Conservation (phyloP, 2,329 filamentous ascomycete species). For the Fusarium devonianum region DNA sequence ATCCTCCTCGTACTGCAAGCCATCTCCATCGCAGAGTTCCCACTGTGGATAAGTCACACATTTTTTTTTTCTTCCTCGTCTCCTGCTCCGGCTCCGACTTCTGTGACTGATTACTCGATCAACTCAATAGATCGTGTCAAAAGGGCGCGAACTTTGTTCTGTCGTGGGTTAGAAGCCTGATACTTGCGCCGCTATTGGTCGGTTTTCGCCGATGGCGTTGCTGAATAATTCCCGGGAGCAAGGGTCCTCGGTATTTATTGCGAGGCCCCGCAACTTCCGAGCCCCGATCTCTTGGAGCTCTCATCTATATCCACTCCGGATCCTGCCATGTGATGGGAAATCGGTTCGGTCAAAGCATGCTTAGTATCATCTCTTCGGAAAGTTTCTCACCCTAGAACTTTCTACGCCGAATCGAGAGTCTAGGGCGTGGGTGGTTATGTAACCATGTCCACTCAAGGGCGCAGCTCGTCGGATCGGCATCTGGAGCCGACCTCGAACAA, state of each 20-base stretch:
- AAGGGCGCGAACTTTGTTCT: constrained; percentile 7
- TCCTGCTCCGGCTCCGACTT: too few relatives aligned
- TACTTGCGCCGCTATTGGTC: constrained; percentile 16
- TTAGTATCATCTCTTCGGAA: not conserved
- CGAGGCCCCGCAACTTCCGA: constrained; percentile 11
- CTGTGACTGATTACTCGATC: constrained; percentile 10
- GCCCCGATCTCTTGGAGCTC: not conserved
- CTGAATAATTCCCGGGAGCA: constrained; percentile 4
- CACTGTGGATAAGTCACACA: constrained; percentile 13
- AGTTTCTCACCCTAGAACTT: not conserved
- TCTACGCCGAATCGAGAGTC: not conserved
- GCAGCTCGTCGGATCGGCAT: not conserved
- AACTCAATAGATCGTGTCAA: constrained; percentile 14
- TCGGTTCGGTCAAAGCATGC: not conserved
- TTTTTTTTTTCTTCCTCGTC: constrained; percentile 1
- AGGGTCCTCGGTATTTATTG: constrained; percentile 7
- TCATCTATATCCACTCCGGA: not conserved
- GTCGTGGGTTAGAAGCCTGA: constrained; percentile 14
- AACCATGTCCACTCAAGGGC: constrained; percentile 20
- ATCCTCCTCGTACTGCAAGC: constrained; percentile 6
- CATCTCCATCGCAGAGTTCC: constrained; percentile 16
- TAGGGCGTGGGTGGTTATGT: not conserved
- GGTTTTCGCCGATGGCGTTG: constrained; percentile 17
- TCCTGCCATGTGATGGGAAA: constrained; percentile 1
- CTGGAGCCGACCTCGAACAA: constrained; percentile 2